Conservation (phyloP, 768 basidiomycete species). For the Amylocystis lapponica region DNA sequence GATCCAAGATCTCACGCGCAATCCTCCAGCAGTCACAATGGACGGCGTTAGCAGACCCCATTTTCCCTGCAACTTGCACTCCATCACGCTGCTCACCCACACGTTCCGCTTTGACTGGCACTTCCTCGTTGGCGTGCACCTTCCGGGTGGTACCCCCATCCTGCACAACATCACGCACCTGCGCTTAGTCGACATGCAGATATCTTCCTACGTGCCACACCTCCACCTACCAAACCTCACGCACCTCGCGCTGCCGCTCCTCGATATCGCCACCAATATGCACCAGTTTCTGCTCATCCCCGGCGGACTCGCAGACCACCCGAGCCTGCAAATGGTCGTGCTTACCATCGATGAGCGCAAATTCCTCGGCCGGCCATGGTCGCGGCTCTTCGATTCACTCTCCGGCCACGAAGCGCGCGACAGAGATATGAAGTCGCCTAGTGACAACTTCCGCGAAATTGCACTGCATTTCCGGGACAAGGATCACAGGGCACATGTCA, state of each 20-base stretch:
- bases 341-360: conserved; percentile 17
- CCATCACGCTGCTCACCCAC: conserved; percentile 18
- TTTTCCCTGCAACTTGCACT: conserved; percentile 6
- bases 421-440: conserved; percentile 7
- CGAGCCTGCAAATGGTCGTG: conserved; percentile 16
- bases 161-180: conserved; percentile 20
- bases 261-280: conserved; percentile 16
- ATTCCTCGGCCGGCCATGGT: conserved; percentile 17
- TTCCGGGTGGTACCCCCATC: conserved; percentile 5
- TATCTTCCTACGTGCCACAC: conserved; percentile 16
- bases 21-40: not conserved
- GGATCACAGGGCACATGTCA: conserved; percentile 14
- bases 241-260: conserved; percentile 20
- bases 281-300: conserved; percentile 14
- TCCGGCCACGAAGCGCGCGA: not conserved
- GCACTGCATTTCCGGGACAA: conserved; percentile 6
- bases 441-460: conserved; percentile 11
- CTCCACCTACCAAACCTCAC: conserved; percentile 20
- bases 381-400: conserved; percentile 2
- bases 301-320: conserved; percentile 9
- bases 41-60: not conserved
- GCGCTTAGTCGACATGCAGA: conserved; percentile 15
- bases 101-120: conserved; percentile 18
- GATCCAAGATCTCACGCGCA: not conserved
- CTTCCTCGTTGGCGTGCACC: conserved; percentile 10